Percentiles rank a stretch among this genome's conserved stretches.
Evolutionary conservation across 495 filamentous ascomycete genomes (phyloP).

Genomic region (Terfezia boudieri): DNA sequence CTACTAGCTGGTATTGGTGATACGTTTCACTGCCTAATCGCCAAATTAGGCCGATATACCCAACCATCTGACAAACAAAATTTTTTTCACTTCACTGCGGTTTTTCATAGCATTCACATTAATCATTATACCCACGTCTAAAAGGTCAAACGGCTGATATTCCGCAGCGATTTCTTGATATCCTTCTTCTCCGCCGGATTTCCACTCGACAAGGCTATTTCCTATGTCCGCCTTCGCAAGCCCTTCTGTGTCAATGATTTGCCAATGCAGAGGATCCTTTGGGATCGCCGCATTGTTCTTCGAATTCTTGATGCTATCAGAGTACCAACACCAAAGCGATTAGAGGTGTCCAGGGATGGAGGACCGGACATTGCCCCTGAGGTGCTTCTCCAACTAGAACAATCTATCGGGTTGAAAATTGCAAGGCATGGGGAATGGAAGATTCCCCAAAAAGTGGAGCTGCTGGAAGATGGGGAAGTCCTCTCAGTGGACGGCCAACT

Average conservation of each 20-base stretch:
- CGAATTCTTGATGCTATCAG: slow-evolving; percentile 67
- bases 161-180: slow-evolving; percentile 63
- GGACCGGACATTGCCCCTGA: slow-evolving; percentile 61
- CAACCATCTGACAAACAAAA: too few species aligned
- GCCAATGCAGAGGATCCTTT: slow-evolving; percentile 93
- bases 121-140: not conserved
- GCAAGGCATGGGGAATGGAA: slow-evolving; percentile 24
- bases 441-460: slow-evolving; percentile 39
- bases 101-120: too few species aligned
- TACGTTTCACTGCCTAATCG: too few species aligned
- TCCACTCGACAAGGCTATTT: slow-evolving; percentile 87
- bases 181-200: slow-evolving; percentile 97
- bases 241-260: slow-evolving; percentile 96
- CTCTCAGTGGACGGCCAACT: slow-evolving; percentile 63
- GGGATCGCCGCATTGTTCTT: slow-evolving; percentile 82
- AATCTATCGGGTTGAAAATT: slow-evolving; percentile 57
- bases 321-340: slow-evolving; percentile 64
- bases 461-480: slow-evolving; percentile 70
- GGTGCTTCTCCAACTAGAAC: slow-evolving; percentile 52
- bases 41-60: too few species aligned
- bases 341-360: slow-evolving; percentile 92
- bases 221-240: slow-evolving; percentile 73
- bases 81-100: too few species aligned
- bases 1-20: too few species aligned
- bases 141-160: not conserved